phyloP scores from a whole-genome alignment of 768 basidiomycete species.

The Termitomyces heimii region DNA sequence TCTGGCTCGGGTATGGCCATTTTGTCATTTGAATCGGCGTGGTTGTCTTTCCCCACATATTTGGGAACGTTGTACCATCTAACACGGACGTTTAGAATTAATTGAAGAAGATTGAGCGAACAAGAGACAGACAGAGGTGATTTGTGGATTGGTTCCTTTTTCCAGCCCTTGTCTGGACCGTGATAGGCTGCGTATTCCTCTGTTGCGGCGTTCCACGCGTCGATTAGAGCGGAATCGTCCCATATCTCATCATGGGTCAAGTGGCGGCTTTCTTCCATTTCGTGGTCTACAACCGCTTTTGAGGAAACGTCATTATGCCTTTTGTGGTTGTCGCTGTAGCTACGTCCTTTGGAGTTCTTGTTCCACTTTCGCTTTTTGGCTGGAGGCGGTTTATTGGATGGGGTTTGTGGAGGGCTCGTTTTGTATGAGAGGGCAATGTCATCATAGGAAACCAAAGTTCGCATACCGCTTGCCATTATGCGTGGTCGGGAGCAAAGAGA shows the following conservation, averaged over 20 bases:
- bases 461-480: slow-evolving; percentile 13
- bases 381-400: slow-evolving; percentile 26
- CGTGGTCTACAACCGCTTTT: slow-evolving; percentile 12
- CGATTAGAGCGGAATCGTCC: slow-evolving; percentile 80
- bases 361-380: slow-evolving; percentile 53
- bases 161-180: slow-evolving; percentile 69
- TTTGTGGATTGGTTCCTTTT: slow-evolving; percentile 60
- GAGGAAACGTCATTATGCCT: slow-evolving; percentile 12
- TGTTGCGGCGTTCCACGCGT: slow-evolving; percentile 80
- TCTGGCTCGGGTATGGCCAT: neutral
- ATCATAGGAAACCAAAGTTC: slow-evolving; percentile 56
- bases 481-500: neutral
- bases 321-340: slow-evolving; percentile 18
- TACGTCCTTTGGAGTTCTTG: slow-evolving; percentile 26
- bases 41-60: neutral
- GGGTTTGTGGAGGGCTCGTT: slow-evolving; percentile 13
- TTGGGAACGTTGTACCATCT: slow-evolving; percentile 78
- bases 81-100: neutral
- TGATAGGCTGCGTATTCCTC: slow-evolving; percentile 76
- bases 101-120: neutral
- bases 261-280: slow-evolving; percentile 44
- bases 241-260: slow-evolving; percentile 74
- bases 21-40: neutral
- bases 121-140: slow-evolving; percentile 57
- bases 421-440: slow-evolving; percentile 49